Conservation (phyloP, 768 basidiomycete genomes). For the Coprinopsis strossmayeri region DNA sequence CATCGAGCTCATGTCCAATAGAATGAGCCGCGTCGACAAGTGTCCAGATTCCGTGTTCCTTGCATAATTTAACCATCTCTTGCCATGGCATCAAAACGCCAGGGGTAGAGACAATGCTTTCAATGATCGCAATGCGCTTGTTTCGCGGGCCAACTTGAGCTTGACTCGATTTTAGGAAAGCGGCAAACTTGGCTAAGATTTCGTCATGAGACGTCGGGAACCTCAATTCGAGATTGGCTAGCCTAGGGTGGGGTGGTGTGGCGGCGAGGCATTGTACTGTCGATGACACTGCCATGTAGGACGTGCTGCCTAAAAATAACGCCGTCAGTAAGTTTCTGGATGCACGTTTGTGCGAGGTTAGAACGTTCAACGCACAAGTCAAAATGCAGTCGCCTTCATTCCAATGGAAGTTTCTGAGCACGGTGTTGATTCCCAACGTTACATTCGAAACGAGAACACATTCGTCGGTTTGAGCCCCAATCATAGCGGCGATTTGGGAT, state of each 20-base stretch:
- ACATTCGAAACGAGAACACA: constrained; percentile 58
- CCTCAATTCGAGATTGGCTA: constrained; percentile 41
- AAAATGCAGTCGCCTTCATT: constrained; percentile 60
- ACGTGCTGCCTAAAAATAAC: constrained; percentile 26
- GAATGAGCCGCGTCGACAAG: constrained; percentile 82
- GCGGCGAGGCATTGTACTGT: constrained; percentile 54
- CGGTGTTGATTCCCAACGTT: constrained; percentile 57
- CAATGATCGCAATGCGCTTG: constrained; percentile 59
- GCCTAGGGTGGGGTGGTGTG: constrained; percentile 41
- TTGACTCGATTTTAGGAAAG: constrained; percentile 18
- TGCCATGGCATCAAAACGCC: constrained; percentile 73
- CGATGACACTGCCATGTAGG: constrained; percentile 48
- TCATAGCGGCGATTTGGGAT: constrained; percentile 42
- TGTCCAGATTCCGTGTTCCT: constrained; percentile 54
- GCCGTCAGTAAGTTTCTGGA: too few relatives aligned
- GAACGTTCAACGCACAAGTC: constrained; percentile 33
- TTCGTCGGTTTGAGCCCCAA: constrained; percentile 47
- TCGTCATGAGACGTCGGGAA: constrained; percentile 53
- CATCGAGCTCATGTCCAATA: constrained; percentile 65
- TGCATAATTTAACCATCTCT: constrained; percentile 60
- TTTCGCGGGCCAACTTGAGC: constrained; percentile 25
- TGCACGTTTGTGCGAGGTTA: background rate
- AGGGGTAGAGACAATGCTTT: constrained; percentile 59
- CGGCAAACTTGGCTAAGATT: constrained; percentile 45
- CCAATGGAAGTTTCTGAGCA: constrained; percentile 65